Evolutionary conservation across 352 stramenopile species (phyloP), one percentile per base, ranked within the genome.

Genomic region (Blastocystis sp.): DNA sequence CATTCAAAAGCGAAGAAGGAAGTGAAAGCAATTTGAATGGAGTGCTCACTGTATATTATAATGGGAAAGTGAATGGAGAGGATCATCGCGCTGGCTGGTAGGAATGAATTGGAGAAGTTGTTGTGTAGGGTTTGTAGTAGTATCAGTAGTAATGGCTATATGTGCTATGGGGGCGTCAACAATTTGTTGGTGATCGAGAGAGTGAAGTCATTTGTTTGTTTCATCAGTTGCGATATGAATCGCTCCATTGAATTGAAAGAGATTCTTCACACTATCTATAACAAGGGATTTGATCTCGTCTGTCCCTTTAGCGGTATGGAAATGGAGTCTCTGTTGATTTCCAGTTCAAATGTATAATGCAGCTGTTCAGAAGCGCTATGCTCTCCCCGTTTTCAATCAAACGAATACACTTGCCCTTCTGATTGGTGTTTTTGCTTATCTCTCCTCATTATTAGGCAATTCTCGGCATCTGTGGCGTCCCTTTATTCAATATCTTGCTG

Each of bases 401-500:
- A 24, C 65, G 28, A 81, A 81, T 24, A 81, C 71, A 3, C 52
- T 81, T 11, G 71, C 71, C 40, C 11, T 81, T 48, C 52, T 81
- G 7, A 81, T 81, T 38, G 71, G 71, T 81, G 21, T 21, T 42
- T 28, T 64, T 42, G 11, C 4, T 57, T 24, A 2, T 4, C 0
- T 3, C 52, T 52, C 3, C 42, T 61, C 24, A 81, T 66, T 6
- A 45, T 24, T 6, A 81, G 71, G 71, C 3, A 81, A 81, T 64
- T 45, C 71, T 38, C 19, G 71, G 40, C n/a, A 81, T 21, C 48
- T 81, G 63, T 81, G 71, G 71, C 21, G 7, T 17, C 28, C 52
- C 62, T 81, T 81, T 68, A 81, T 81, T 40, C 11, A 81, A 34
- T n/a, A 81, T 66, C 28, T 81, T 19, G 43, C 28, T 7, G 71